These are phyloP conservation scores for Vicia villosa DNA, from an alignment of 306 rosid genomes.

Conservation along the genomic window DNA sequence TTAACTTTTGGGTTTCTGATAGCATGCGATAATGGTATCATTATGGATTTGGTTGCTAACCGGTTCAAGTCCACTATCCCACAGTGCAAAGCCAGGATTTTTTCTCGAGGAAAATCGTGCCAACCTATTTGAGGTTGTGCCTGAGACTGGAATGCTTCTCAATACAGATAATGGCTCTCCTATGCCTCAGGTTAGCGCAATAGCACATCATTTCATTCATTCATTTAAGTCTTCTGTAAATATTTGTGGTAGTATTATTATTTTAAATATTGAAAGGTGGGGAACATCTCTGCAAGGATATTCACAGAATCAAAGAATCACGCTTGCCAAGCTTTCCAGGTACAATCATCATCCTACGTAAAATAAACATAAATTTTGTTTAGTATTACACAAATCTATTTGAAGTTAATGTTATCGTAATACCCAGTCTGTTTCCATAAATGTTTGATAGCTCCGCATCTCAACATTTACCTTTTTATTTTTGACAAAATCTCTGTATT, in stretches of 20 bases:
- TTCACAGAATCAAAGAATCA: conserved; percentile 44
- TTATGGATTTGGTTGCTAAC: conserved; percentile 34
- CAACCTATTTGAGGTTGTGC: conserved; percentile 88
- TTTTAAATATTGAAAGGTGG: conserved; percentile 61
- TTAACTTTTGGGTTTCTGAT: not conserved
- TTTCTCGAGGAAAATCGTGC: conserved; percentile 90
- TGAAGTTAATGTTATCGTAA: conserved; percentile 21
- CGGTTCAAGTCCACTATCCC: conserved; percentile 36
- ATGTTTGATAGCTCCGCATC: conserved; percentile 28
- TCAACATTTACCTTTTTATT: conserved; percentile 1
- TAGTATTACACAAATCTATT: conserved; percentile 13
- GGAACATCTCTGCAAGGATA: conserved; percentile 52
- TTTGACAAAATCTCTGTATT: not conserved
- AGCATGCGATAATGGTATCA: conserved; percentile 16
- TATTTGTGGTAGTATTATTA: not conserved
- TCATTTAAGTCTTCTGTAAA: conserved; percentile 16
- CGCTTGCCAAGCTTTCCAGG: conserved; percentile 83
- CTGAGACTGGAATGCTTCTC: conserved; percentile 84
- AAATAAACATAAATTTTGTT: not conserved
- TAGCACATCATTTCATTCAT: conserved; percentile 21
- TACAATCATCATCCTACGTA: conserved; percentile 31
- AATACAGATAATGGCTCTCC: conserved; percentile 98
- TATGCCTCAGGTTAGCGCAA: conserved; percentile 70
- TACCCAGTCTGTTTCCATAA: conserved; percentile 17
- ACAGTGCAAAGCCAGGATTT: conserved; percentile 97